Evolutionary conservation across 2,329 filamentous ascomycete genomes (phyloP).

Genomic region (Monilinia vaccinii-corymbosi): DNA sequence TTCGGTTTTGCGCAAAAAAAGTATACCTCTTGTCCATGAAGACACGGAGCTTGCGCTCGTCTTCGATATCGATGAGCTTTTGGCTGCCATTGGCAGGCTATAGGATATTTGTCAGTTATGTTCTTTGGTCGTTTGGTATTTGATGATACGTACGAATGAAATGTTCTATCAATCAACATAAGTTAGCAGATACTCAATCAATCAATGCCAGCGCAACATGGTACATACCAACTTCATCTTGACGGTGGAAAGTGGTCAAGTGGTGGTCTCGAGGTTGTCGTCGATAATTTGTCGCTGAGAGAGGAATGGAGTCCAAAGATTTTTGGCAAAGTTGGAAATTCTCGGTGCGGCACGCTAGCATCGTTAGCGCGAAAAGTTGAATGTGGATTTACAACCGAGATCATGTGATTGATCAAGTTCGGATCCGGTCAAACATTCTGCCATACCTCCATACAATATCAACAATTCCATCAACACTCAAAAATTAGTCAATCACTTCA

Average conservation of each 20-base stretch:
- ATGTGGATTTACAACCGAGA: slow-evolving; percentile 3
- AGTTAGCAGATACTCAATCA: slow-evolving; percentile 19
- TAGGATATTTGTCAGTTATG: slow-evolving; percentile 18
- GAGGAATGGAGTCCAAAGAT: background rate
- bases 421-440: slow-evolving; percentile 1
- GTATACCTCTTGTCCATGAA: slow-evolving; percentile 90
- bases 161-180: slow-evolving; percentile 23
- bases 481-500: background rate
- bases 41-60: slow-evolving; percentile 97
- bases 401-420: background rate
- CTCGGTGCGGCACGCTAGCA: slow-evolving; percentile 6
- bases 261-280: slow-evolving; percentile 12
- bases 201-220: background rate
- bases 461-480: background rate
- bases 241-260: slow-evolving; percentile 14
- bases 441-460: background rate
- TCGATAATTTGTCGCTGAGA: slow-evolving; percentile 11
- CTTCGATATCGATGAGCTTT: slow-evolving; percentile 98
- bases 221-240: slow-evolving; percentile 30
- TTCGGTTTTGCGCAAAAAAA: background rate
- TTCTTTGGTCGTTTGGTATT: slow-evolving; percentile 6
- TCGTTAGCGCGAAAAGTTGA: background rate
- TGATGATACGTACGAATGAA: slow-evolving; percentile 26
- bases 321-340: slow-evolving; percentile 9
- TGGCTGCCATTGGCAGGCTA: slow-evolving; percentile 95